Conservation (phyloP, 495 filamentous ascomycete species). For the Penicillium ochrochloron region DNA sequence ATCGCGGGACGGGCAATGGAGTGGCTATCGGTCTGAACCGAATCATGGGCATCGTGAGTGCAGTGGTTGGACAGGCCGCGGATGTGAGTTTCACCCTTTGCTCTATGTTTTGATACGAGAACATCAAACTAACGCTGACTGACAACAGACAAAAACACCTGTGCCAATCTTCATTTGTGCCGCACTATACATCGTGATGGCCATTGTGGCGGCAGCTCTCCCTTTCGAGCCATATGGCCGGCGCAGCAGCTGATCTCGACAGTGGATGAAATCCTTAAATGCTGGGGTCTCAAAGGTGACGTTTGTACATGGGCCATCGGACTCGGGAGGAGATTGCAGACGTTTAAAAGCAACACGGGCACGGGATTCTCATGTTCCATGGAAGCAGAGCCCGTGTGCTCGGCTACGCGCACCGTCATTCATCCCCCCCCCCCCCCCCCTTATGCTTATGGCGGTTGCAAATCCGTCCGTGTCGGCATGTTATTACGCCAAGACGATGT, state of each 20-base stretch:
- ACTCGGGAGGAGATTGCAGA: no score
- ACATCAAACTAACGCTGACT: neutral
- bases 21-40: constrained; percentile 71
- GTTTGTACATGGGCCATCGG: no score
- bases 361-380: no score
- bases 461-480: no score
- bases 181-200: constrained; percentile 68
- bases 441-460: no score
- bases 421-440: no score
- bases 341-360: no score
- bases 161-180: constrained; percentile 74
- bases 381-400: no score
- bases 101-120: neutral
- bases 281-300: no score
- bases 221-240: constrained; percentile 75
- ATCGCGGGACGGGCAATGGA: constrained; percentile 72
- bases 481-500: no score
- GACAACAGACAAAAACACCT: constrained; percentile 51
- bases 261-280: neutral
- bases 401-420: no score
- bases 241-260: constrained; percentile 58
- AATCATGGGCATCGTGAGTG: constrained; percentile 73
- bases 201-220: constrained; percentile 59
- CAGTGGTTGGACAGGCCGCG: constrained; percentile 64
- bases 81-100: constrained; percentile 37